Base-by-base conservation (phyloP, 306 rosid genomes). In the Ormosia semicastrata region DNA sequence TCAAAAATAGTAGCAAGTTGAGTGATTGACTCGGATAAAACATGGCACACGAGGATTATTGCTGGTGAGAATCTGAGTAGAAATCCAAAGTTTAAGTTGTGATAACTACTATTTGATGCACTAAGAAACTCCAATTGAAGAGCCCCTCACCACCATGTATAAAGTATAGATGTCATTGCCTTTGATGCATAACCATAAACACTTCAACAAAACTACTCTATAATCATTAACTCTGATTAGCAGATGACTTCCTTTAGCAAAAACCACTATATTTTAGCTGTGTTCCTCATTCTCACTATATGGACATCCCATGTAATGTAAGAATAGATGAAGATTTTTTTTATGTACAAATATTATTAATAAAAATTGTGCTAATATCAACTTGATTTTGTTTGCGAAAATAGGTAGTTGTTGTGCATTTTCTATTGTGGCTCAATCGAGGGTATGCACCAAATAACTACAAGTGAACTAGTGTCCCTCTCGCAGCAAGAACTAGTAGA, bases 321-420 rank as follows among this genome's bases (percentile, higher is more conserved):
- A n/a, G n/a, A n/a, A n/a, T n/a, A n/a, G n/a, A n/a, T n/a, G n/a
- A n/a, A n/a, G n/a, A n/a, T n/a, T n/a, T n/a, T n/a, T n/a, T n/a
- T n/a, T n/a, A n/a, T n/a, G n/a, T n/a, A n/a, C n/a, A n/a, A n/a
- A n/a, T n/a, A n/a, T n/a, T n/a, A n/a, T n/a, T n/a, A n/a, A n/a
- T n/a, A n/a, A 29, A 29, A 8, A 8, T 29, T 59, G 37, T 29
- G 14, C 10, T 32, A 11, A 60, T n/a, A 12, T 32, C 3, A 12
- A 76, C 6, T 32, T 10, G 2, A 3, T 29, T 63, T 47, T 76
- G 30, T 62, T 13, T 57, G 69, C 39, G 5, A 36, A 71, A 70
- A 59, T 46, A 80, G 84, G 32, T 34, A 80, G 84, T 40, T 81
- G 79, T 37, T 81, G 84, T 79, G 79, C 84, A 39, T 81, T 81